Evolutionary conservation across 768 basidiomycete genomes (phyloP).

Genomic region (Mycena rosella): DNA sequence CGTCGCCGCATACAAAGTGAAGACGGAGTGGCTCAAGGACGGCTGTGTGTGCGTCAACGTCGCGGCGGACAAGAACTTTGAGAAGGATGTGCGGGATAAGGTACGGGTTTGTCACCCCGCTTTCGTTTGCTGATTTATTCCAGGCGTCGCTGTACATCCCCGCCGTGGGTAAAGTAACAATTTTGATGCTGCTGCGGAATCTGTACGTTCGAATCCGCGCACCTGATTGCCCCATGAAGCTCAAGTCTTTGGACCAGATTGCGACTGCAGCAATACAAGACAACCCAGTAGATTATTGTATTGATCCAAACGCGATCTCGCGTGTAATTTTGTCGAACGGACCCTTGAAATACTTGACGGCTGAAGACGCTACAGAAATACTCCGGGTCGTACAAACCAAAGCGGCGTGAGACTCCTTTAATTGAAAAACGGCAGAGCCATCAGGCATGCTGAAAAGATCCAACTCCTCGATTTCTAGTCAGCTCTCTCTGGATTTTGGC

Average conservation of each 20-base stretch:
- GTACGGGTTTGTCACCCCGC: slow-evolving; percentile 51
- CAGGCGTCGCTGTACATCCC: slow-evolving; percentile 96
- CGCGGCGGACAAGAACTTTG: slow-evolving; percentile 96
- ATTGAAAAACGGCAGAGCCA: no score
- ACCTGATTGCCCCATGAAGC: background rate
- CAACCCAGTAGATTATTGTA: slow-evolving; percentile 13
- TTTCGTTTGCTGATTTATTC: background rate
- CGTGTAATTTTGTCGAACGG: background rate
- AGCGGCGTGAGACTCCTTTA: no score
- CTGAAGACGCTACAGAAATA: no score
- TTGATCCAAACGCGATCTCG: slow-evolving; percentile 35
- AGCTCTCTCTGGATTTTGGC: no score
- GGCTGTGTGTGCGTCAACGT: slow-evolving; percentile 96
- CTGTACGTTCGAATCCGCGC: slow-evolving; percentile 65
- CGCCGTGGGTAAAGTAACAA: slow-evolving; percentile 97
- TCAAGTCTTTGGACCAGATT: slow-evolving; percentile 52
- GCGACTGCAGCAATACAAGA: slow-evolving; percentile 66
- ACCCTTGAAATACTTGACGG: no score
- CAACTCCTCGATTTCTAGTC: no score
- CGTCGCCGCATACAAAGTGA: slow-evolving; percentile 84
- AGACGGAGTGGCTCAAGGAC: slow-evolving; percentile 91
- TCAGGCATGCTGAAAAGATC: no score
- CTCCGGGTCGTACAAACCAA: no score
- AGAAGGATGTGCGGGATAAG: slow-evolving; percentile 92
- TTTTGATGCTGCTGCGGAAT: slow-evolving; percentile 97